Conservation (phyloP, 2,329 filamentous ascomycete genomes). For the Diplodia mutila region DNA sequence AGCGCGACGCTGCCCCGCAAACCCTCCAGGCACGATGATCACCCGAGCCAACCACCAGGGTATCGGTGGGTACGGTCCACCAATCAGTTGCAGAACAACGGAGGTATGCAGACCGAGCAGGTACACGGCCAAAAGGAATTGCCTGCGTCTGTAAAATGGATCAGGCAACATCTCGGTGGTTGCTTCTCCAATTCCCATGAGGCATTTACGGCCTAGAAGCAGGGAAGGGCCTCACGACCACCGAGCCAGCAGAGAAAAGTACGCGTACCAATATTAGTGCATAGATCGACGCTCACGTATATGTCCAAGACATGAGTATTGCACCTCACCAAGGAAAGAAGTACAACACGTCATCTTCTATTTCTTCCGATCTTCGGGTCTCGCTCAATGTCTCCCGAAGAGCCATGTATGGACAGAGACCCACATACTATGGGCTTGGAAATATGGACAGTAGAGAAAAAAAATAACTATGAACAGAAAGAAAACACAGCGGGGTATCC, state of each 20-base stretch:
- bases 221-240: neutral
- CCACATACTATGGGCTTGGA: neutral
- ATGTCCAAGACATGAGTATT: neutral
- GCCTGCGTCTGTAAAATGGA: neutral
- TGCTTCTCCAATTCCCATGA: neutral
- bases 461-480: neutral
- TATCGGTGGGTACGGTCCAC: neutral
- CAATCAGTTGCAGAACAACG: neutral
- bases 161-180: neutral
- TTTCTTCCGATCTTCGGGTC: neutral
- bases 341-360: neutral
- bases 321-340: neutral
- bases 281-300: neutral
- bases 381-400: neutral
- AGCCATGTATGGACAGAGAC: neutral
- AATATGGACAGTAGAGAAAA: neutral
- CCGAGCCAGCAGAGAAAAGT: no score
- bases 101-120: neutral
- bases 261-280: neutral
- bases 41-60: slow-evolving; percentile 4
- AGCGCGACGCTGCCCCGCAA: slow-evolving; percentile 15
- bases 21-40: slow-evolving; percentile 12
- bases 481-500: slow-evolving; percentile 11
- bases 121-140: neutral
- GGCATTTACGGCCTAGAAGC: neutral